Percentiles rank a stretch among this genome's conserved stretches.
These are phyloP conservation scores for Bifiguratus adelaidae DNA, from an alignment of 192 early-diverging fungal species.

Conservation along the genomic window DNA sequence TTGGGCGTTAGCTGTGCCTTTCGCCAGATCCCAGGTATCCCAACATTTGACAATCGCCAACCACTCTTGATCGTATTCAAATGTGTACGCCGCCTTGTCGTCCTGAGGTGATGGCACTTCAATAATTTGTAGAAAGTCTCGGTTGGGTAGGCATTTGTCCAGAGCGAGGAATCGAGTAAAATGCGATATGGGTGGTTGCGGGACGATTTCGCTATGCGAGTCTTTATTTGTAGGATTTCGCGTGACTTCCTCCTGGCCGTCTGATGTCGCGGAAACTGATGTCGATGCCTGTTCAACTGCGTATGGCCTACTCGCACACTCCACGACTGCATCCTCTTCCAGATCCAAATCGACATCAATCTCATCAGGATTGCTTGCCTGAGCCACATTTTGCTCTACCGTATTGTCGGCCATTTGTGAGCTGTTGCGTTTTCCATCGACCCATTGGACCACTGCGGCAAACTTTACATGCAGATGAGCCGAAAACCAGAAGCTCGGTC, in stretches of 20 bases:
- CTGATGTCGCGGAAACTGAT: neutral
- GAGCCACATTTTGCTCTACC: conserved; percentile 19
- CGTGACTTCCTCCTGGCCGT: conserved; percentile 57
- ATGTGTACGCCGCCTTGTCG: conserved; percentile 41
- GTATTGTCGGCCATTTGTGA: neutral
- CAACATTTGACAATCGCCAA: conserved; percentile 59
- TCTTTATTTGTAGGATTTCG: conserved; percentile 25
- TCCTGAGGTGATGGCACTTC: neutral
- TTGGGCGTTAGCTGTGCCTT: neutral
- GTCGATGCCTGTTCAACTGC: neutral
- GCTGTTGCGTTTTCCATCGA: neutral
- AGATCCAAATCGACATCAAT: conserved; percentile 20
- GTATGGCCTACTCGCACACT: neutral
- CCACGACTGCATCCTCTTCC: conserved; percentile 4
- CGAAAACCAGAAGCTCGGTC: conserved; percentile 88
- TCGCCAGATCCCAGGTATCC: neutral
- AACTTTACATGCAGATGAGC: conserved; percentile 94
- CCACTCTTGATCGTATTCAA: conserved; percentile 85
- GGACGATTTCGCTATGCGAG: conserved; percentile 12
- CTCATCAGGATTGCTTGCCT: conserved; percentile 22
- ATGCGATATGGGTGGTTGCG: conserved; percentile 5
- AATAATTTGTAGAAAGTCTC: conserved; percentile 64
- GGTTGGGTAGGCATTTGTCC: conserved; percentile 83
- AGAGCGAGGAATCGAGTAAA: conserved; percentile 80
- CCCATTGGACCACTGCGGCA: conserved; percentile 49